Percentiles rank a stretch among this genome's conserved stretches.
These are phyloP conservation scores for Zhuliangozyma parablackwelliae DNA, from an alignment of 1,139 yeast species.

Conservation along the genomic window DNA sequence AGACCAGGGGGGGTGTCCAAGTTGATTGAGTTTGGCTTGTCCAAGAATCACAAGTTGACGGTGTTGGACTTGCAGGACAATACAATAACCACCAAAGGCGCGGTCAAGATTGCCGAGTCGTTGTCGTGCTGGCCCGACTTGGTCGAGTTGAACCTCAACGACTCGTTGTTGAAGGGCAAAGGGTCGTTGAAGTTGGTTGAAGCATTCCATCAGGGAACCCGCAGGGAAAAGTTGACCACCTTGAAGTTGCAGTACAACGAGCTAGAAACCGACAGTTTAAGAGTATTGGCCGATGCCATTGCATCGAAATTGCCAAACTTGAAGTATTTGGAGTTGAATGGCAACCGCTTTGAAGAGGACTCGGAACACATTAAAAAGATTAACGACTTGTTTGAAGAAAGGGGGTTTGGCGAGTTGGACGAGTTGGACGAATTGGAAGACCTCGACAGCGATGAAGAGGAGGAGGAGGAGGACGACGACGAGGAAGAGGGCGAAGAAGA, in stretches of 20 bases:
- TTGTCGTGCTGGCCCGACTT: slow-evolving; percentile 45
- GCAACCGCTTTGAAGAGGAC: slow-evolving; percentile 69
- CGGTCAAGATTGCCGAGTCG: slow-evolving; percentile 39
- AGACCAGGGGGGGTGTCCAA: slow-evolving; percentile 87
- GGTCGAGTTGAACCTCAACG: slow-evolving; percentile 79
- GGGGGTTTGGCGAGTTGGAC: slow-evolving; percentile 80
- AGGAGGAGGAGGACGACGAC: slow-evolving; percentile 64
- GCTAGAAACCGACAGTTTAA: slow-evolving; percentile 63
- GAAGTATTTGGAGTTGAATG: slow-evolving; percentile 74
- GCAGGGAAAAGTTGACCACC: slow-evolving; percentile 39
- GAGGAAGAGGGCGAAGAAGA: slow-evolving; percentile 54
- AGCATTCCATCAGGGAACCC: slow-evolving; percentile 38
- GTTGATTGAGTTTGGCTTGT: slow-evolving; percentile 69
- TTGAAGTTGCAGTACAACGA: slow-evolving; percentile 88
- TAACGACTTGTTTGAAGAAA: slow-evolving; percentile 56
- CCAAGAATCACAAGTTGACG: slow-evolving; percentile 54
- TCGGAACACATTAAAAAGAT: slow-evolving; percentile 31
- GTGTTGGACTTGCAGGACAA: slow-evolving; percentile 90
- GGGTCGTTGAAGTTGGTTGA: slow-evolving; percentile 61
- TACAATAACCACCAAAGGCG: slow-evolving; percentile 84
- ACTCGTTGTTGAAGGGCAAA: slow-evolving; percentile 74
- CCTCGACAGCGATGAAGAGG: slow-evolving; percentile 80
- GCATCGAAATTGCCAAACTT: slow-evolving; percentile 56
- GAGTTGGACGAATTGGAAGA: slow-evolving; percentile 95
- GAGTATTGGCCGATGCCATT: slow-evolving; percentile 50